These are phyloP conservation scores for Rhipidocladum racemiflorum DNA, from an alignment of 176 grass and related monocot genomes.

Conservation along the genomic window DNA sequence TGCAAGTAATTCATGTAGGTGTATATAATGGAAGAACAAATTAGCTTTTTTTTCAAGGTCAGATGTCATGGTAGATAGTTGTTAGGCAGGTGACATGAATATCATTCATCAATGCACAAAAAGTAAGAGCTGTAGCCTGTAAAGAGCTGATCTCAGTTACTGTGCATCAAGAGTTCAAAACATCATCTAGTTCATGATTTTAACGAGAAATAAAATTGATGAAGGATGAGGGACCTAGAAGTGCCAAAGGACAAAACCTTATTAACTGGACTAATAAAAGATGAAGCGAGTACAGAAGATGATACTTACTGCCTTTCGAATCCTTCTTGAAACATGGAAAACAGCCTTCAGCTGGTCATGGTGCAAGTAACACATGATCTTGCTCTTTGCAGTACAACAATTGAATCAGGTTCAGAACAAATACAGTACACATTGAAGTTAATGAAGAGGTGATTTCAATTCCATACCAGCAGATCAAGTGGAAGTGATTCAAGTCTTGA, in stretches of 20 bases:
- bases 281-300: not conserved
- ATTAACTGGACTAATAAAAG: not conserved
- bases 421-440: constrained; percentile 18
- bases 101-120: not conserved
- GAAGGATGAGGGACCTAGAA: constrained; percentile 1
- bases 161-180: not conserved
- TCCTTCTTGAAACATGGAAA: constrained; percentile 76
- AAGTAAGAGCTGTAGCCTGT: not conserved
- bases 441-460: constrained; percentile 8
- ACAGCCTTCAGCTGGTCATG: constrained; percentile 75
- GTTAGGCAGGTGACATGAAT: not conserved
- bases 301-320: constrained; percentile 65
- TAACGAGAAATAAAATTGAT: not conserved
- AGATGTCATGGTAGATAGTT: not conserved
- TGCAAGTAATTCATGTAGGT: not conserved
- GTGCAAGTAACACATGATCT: constrained; percentile 78
- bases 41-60: not conserved
- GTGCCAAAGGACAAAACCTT: constrained; percentile 2
- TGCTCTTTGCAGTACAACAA: constrained; percentile 54
- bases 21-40: not conserved
- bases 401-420: constrained; percentile 17
- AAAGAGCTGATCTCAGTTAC: not conserved
- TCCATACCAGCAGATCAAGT: constrained; percentile 73
- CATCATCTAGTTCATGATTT: not conserved
- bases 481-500: constrained; percentile 89